Evolutionary conservation across 305 asterid genomes (phyloP).

Genomic region (Fraxinus paxiana): DNA sequence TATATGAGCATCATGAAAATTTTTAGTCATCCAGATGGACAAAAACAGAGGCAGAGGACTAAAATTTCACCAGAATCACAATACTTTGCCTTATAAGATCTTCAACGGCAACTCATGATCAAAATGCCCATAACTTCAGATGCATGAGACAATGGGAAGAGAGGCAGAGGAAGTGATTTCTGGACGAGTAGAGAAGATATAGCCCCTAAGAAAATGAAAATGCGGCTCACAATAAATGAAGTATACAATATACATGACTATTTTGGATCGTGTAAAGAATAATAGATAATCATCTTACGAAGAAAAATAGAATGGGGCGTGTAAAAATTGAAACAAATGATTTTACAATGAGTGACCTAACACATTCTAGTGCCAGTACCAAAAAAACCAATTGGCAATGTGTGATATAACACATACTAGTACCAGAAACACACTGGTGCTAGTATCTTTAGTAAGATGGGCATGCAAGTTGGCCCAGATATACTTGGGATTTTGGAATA

Average conservation of each 20-base stretch:
- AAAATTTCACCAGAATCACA: conserved; percentile 44
- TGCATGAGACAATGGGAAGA: conserved; percentile 59
- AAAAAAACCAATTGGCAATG: neutral
- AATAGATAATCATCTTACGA: conserved; percentile 9
- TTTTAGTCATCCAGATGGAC: conserved; percentile 30
- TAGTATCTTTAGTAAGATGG: neutral
- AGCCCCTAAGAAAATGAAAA: conserved; percentile 34
- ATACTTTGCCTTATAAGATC: conserved; percentile 41
- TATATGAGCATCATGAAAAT: conserved; percentile 31
- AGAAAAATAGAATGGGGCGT: neutral
- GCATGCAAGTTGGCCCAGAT: neutral
- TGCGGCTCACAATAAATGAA: neutral
- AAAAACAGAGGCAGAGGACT: conserved; percentile 28
- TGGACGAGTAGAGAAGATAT: conserved; percentile 50
- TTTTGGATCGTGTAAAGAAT: neutral
- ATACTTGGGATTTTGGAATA: neutral
- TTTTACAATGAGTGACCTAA: neutral
- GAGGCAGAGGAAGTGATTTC: conserved; percentile 63
- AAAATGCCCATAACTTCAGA: conserved; percentile 27
- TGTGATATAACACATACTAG: neutral
- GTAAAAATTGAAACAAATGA: neutral
- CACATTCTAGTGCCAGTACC: neutral
- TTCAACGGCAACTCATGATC: conserved; percentile 53
- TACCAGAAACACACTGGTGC: neutral
- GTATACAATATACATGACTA: neutral